These are phyloP conservation scores for Talaromyces islandicus DNA, from an alignment of 2,329 filamentous ascomycete species.

Conservation along the genomic window DNA sequence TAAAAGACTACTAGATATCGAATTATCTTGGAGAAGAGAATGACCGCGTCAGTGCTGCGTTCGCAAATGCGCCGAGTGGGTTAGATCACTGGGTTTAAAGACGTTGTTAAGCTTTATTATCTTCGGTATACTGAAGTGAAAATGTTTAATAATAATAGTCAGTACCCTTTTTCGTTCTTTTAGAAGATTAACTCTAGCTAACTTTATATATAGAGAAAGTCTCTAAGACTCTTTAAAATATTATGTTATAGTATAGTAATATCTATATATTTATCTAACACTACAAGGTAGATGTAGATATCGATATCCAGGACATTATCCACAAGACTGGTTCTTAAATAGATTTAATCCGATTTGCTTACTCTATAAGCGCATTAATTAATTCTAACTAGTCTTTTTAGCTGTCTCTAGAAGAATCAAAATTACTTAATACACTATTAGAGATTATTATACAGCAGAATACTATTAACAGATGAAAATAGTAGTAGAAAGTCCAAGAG, in stretches of 20 bases:
- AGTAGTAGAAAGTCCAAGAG: slow-evolving; percentile 12
- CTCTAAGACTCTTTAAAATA: slow-evolving; percentile 15
- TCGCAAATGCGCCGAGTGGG: slow-evolving; percentile 23
- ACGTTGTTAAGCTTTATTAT: slow-evolving; percentile 27
- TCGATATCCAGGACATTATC: slow-evolving; percentile 21
- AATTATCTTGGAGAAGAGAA: slow-evolving; percentile 21
- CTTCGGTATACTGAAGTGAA: slow-evolving; percentile 31
- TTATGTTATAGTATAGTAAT: slow-evolving; percentile 19
- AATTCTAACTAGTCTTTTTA: slow-evolving; percentile 18
- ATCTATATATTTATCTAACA: slow-evolving; percentile 23
- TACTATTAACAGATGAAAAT: slow-evolving; percentile 14
- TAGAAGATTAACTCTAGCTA: neutral
- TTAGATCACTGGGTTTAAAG: slow-evolving; percentile 27
- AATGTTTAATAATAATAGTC: slow-evolving; percentile 33
- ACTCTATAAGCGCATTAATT: slow-evolving; percentile 21
- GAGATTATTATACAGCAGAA: slow-evolving; percentile 14
- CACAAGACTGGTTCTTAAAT: slow-evolving; percentile 17
- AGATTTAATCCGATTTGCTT: slow-evolving; percentile 19
- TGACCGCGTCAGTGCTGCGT: slow-evolving; percentile 19
- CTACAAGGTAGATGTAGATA: slow-evolving; percentile 21
- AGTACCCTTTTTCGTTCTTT: slow-evolving; percentile 13
- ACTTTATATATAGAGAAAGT: slow-evolving; percentile 13
- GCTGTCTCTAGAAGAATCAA: slow-evolving; percentile 17
- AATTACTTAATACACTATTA: slow-evolving; percentile 19
- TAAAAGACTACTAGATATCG: slow-evolving; percentile 16